Evolutionary conservation across 129 eudicot genomes (phyloP), one percentile per base, ranked within the genome.

Genomic region (Heracleum sosnowskyi): DNA sequence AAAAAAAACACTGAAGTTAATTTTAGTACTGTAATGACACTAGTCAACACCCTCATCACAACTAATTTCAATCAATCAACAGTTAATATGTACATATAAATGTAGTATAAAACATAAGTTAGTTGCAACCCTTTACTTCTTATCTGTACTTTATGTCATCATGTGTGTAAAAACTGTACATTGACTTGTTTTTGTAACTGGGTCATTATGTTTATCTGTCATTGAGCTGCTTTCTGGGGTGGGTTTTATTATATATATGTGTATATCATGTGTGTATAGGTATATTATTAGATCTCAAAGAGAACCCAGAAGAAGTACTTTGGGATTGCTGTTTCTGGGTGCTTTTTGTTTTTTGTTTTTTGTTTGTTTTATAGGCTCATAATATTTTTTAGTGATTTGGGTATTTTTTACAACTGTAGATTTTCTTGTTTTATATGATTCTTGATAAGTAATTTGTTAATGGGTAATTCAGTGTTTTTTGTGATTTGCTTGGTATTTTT

Each of bases 241-340:
- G 80, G 82, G 87, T 78, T 79, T 80, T 81, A 51, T 64, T 55
- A 81, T 51, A 76, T 64, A 66, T 31, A 4, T 28, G 2, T 28
- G 2, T 63, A 28, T 63, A 57, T 57, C 9, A 57, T 28, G 9
- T 28, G 12, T 28, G 18, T 28, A 62, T 70, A 60, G 74, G 71
- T 62, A 68, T 53, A 8, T 75, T 7, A 53, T 28, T 62, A 64
- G 73, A 63, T 51, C 75, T 60, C 77, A 62, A 78, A 53, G 47
- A 80, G 46, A 76, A 71, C 80, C 85, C 78, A 83, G 78, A n/a
- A n/a, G 78, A 79, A 72, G n/a, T 73, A 47, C 82, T 53, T 85
- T 79, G 87, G 86, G 84, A 85, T 78, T 81, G 63, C 87, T 81
- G 86, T 36, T 81, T 77, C 83, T 70, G 73, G 86, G 86, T 81